phyloP scores from a whole-genome alignment of 257 asterid genomes.

The Solanum chiquidenum region DNA sequence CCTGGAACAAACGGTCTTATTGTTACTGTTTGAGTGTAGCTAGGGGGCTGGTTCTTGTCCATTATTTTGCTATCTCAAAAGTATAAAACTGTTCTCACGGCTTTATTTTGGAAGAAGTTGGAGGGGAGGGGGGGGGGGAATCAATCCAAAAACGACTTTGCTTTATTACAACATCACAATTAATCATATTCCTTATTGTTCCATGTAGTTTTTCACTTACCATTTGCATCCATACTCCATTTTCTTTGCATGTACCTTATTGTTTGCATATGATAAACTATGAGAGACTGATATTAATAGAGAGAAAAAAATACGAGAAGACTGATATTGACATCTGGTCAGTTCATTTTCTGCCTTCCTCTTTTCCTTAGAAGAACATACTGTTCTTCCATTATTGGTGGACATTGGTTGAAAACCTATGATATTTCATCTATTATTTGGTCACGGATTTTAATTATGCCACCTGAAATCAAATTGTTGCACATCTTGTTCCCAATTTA shows the following conservation, averaged over 20 bases:
- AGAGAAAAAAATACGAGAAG: not conserved
- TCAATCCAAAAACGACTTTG: not conserved
- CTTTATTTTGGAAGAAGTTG: not conserved
- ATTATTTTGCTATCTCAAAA: not conserved
- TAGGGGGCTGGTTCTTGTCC: not conserved
- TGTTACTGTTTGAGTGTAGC: not conserved
- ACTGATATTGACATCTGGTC: not conserved
- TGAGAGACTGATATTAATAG: not conserved
- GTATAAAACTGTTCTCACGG: not conserved
- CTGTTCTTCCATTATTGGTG: not conserved
- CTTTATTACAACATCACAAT: not conserved
- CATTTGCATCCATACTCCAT: not conserved
- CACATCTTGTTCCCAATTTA: conserved; percentile 1
- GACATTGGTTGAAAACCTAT: not conserved
- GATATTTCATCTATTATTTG: not conserved
- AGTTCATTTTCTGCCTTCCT: not conserved
- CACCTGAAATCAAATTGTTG: not conserved
- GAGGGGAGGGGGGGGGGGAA: not conserved
- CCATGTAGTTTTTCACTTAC: not conserved
- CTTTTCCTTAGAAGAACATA: not conserved
- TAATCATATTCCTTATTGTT: not conserved
- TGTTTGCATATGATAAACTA: not conserved
- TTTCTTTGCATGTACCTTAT: not conserved
- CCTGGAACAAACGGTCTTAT: not conserved
- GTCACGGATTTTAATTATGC: not conserved